Base-by-base conservation (phyloP, 2,329 filamentous ascomycete species). In the Pseudogymnoascus sp. region DNA sequence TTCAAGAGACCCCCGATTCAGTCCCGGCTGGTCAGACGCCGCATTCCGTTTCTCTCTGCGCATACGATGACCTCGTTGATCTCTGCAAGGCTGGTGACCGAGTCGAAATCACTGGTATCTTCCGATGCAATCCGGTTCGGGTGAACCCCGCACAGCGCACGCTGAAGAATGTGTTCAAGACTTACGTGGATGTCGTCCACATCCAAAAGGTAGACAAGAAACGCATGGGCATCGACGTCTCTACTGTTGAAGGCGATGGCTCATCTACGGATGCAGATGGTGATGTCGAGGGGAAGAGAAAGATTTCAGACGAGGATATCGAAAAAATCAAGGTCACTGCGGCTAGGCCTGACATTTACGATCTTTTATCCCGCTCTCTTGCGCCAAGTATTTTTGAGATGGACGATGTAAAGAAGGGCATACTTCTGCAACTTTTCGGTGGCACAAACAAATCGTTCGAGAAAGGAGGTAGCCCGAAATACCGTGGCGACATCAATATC, bases 391-490 rank as follows among this genome's bases (percentile, higher is more conserved):
- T 99, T 71, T 97, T 96, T 78, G 95, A 99, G 76, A 90, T 96
- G 87, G 95, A 99, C 69, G 95, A 99, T 71, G 92, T 97, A 59
- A 99, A 99, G 82, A 99, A 99, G 78, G 95, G 95, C 9, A 97
- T 99, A 66, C 81, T 99, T 9, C 86, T 99, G 3, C 95, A 99
- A 72, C 85, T 99, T 42, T 99, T 99, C 73, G 93, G 95, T 38
- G 95, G 95, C 63, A 96, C 95, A 36, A 99, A 99, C 80, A 99
- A 99, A 78, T 91, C 90, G 0, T 99, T 99, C 75, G 86, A 96
- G 64, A 97, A 97, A 76, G 95, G 95, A 63, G 95, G 93, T 64
- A 96, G 90, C 72, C 95, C 95, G 5, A 93, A 89, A 70, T 99
- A 99, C 75, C 86, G 95, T 79, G 95, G 95, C 66, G 95, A 99